Base-by-base conservation (phyloP, 2,329 filamentous ascomycete genomes). In the Epichloe elymi region DNA sequence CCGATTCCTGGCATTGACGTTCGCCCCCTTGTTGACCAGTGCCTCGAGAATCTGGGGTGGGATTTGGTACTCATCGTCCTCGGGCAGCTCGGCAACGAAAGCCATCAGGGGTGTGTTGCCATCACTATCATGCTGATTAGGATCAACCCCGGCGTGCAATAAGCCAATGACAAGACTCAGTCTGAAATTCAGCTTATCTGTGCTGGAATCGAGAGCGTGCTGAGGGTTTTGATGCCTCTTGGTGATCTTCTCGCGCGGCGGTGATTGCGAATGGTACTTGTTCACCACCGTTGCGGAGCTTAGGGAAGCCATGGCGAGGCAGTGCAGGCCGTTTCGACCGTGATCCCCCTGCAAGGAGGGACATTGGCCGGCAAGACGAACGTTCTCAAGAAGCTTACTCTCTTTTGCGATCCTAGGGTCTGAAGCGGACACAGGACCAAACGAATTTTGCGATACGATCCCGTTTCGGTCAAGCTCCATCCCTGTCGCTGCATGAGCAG, bases 281-380 rank as follows among this genome's bases (percentile, higher is more conserved):
- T 66, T 63, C 14, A 65, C 60, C 10, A 72, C 61, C 20, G 65
- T 68, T 4, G 63, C 61, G 35, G 62, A 50, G 55, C 70, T 70
- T 1, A 79, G 62, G n/a, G 71, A 70, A 6, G 73, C 75, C 53
- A 74, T 71, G 2, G 77, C 77, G n/a, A 81, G 70, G 54, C 75
- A 79, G 56, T 81, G 78, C 15, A 81, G 65, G 8, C 72, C 76
- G 53, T 81, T 81, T 20, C 75, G 72, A 5, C 78, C 77, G 5
- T 70, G 60, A 41, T 67, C 37, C 44, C 66, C 61, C 41, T 68
- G 61, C 1, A 56, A 36, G 0, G 11, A 20, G 0, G 62, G 62
- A 3, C 61, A 47, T 0, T 38, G 5, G 1, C 45, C 43, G 0
- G 62, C 61, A 5, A 36, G 23, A 1, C 48, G 48, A 4, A 64